Base-by-base conservation (phyloP, 768 basidiomycete genomes). In the Auriculariales sp. region DNA sequence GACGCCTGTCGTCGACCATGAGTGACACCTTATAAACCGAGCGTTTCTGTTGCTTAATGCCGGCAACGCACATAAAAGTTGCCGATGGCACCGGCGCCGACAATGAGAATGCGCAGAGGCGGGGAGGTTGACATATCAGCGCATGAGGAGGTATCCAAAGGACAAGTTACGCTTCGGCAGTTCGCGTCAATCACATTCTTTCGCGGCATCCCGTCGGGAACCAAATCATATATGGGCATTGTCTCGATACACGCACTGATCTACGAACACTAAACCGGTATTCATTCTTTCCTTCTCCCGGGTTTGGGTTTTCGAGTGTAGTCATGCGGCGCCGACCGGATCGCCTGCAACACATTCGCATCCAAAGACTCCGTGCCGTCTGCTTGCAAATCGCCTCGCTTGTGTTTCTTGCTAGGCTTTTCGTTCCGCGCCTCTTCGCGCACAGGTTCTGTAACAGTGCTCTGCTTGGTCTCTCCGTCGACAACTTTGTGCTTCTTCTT, bases 401-500 rank as follows among this genome's bases (percentile, higher is more conserved):
- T 60, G 64, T 22, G 17, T 66, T 1, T 47, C 55, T 67, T 0
- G 52, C 65, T 34, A 55, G 53, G 0, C 35, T 62, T 28, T 62
- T 55, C 32, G 59, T 61, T 9, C 19, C 50, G 10, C 10, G 33
- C 0, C 48, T 49, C 29, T 36, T 32, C 27, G 45, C 46, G 46
- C 9, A 9, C 39, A 1, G 39, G 32, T 10, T 14, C 50, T 11
- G 47, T 28, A 19, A 10, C 24, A 17, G 27, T 31, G 14, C 49
- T 29, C 35, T 27, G 29, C 39, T 44, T 28, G 2, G 49, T 30
- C 65, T 76, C 82, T 19, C 70, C 61, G 61, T 79, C 57, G 72
- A 77, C 17, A 80, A 79, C 19, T 81, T 58, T 19, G 66, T 67
- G 78, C 65, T 76, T 83, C 19, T 70, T 61, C 61, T 73, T 79